A percentile compares a stretch with the other conserved stretches of the same genome.
These are phyloP conservation scores for Isatis lusitanica DNA, from an alignment of 441 rosid genomes.

Conservation along the genomic window DNA sequence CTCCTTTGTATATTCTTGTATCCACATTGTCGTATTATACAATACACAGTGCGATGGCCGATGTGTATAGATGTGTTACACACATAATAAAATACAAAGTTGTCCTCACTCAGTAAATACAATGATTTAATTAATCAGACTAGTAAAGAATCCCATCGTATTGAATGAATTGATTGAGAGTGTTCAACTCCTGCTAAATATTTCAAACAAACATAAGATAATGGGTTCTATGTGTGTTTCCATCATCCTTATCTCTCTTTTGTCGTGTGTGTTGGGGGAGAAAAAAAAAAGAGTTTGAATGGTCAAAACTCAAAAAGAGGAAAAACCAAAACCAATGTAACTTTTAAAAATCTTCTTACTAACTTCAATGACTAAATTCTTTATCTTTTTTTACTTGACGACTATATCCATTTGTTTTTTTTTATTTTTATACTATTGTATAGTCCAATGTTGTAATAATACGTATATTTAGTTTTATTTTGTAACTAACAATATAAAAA, in stretches of 20 bases:
- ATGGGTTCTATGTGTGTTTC: background rate
- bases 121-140: background rate
- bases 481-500: background rate
- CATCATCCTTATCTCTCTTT: constrained; percentile 16
- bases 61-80: background rate
- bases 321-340: constrained; percentile 24
- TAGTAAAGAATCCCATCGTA: background rate
- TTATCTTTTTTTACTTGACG: background rate
- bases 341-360: background rate
- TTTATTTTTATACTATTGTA: background rate
- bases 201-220: constrained; percentile 6
- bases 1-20: constrained; percentile 22
- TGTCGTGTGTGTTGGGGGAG: background rate
- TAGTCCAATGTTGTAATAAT: background rate
- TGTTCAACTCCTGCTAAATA: background rate
- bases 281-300: constrained; percentile 14
- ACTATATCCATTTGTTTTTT: constrained; percentile 3
- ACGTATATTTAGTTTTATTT: background rate
- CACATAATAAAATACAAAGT: background rate
- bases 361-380: constrained; percentile 4
- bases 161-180: background rate
- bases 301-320: constrained; percentile 30
- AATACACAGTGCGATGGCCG: background rate
- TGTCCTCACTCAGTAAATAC: background rate
- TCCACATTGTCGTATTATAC: background rate